These are phyloP conservation scores for Ogataea methylovora DNA, from an alignment of 805 yeast species.

Conservation along the genomic window DNA sequence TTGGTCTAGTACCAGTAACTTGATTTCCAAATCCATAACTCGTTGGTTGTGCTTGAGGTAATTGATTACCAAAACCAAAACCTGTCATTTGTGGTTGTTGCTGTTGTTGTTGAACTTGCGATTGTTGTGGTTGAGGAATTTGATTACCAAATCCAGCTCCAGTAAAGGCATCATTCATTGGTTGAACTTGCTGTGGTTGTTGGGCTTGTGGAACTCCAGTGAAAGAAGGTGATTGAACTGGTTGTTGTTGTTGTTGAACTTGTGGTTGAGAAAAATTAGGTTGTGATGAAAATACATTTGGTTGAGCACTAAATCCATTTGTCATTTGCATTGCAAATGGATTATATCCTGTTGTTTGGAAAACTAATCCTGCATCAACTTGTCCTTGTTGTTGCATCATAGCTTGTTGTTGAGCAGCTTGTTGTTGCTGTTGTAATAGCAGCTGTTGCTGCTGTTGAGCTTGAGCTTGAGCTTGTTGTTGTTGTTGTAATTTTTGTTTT, in stretches of 20 bases:
- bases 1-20: not conserved
- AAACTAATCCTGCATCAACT: slow-evolving; percentile 8
- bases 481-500: slow-evolving; percentile 7
- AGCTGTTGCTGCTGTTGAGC: slow-evolving; percentile 1
- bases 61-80: too few relatives aligned
- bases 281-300: slow-evolving; percentile 3
- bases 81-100: slow-evolving; percentile 11
- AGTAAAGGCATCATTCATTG: slow-evolving; percentile 29
- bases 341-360: slow-evolving; percentile 21
- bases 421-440: slow-evolving; percentile 2
- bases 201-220: slow-evolving; percentile 2
- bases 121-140: slow-evolving; percentile 14
- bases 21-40: not conserved
- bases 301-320: not conserved
- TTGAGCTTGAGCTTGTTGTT: slow-evolving; percentile 2
- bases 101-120: slow-evolving; percentile 15
- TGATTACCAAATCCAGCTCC: slow-evolving; percentile 59
- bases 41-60: slow-evolving; percentile 2
- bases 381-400: slow-evolving; percentile 9
- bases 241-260: not conserved
- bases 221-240: slow-evolving; percentile 3
- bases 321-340: slow-evolving; percentile 12
- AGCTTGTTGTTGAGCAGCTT: slow-evolving; percentile 2
- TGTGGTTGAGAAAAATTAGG: slow-evolving; percentile 5
- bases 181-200: slow-evolving; percentile 2